Conservation (phyloP, 805 yeast species). For the Hanseniaspora guilliermondii region DNA sequence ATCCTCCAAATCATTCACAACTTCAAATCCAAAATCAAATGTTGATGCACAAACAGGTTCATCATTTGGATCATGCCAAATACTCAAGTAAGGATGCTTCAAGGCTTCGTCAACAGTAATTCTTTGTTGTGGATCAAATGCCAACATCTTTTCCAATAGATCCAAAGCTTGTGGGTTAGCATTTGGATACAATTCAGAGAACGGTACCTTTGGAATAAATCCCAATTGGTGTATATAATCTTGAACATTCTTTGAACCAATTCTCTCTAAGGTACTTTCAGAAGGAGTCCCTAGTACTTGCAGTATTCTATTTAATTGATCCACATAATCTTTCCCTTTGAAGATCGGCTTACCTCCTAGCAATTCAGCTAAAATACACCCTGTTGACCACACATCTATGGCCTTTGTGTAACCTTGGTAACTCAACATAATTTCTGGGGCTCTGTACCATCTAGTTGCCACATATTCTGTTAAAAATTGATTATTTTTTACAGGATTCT, state of each 20-base stretch:
- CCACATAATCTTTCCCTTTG: constrained; percentile 91
- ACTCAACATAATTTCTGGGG: constrained; percentile 93
- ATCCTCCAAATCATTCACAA: constrained; percentile 59
- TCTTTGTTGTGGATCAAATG: constrained; percentile 76
- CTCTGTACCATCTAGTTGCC: constrained; percentile 97
- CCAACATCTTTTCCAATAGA: constrained; percentile 59
- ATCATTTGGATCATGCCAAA: constrained; percentile 90
- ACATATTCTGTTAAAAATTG: constrained; percentile 97
- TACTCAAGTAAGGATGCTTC: constrained; percentile 71
- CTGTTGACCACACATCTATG: constrained; percentile 95
- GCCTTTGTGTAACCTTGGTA: constrained; percentile 93
- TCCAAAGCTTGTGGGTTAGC: constrained; percentile 85
- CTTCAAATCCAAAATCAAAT: constrained; percentile 82
- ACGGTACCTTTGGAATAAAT: constrained; percentile 67
- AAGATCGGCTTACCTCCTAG: constrained; percentile 84
- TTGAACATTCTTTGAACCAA: constrained; percentile 82
- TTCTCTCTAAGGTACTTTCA: constrained; percentile 50
- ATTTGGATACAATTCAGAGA: constrained; percentile 55
- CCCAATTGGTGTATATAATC: constrained; percentile 82
- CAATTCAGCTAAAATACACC: constrained; percentile 90
- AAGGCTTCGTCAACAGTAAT: constrained; percentile 82
- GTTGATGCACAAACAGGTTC: constrained; percentile 73
- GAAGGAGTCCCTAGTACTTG: constrained; percentile 87
- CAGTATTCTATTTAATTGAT: constrained; percentile 80
- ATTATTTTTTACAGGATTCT: constrained; percentile 68